These are phyloP conservation scores for Fusarium sp. DNA, from an alignment of 2,329 filamentous ascomycete species.

Conservation along the genomic window DNA sequence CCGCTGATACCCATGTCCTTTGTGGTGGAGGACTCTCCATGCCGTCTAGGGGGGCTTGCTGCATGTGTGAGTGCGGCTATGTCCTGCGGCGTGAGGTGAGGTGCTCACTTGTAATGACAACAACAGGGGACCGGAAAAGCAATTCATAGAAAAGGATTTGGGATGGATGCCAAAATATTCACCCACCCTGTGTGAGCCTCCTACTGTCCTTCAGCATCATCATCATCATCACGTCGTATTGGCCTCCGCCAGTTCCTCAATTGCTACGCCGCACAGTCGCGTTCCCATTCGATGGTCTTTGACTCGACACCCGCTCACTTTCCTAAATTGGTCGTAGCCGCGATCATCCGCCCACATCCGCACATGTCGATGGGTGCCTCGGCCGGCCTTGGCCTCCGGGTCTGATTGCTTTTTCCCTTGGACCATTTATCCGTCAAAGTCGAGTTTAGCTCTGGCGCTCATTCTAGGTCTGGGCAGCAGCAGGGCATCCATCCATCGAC, in stretches of 20 bases:
- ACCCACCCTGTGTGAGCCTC: conserved; percentile 26
- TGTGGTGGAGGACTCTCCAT: conserved; percentile 11
- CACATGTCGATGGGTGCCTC: conserved; percentile 20
- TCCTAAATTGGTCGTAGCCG: background rate
- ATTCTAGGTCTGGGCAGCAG: background rate
- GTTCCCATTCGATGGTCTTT: background rate
- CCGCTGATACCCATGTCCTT: conserved; percentile 8
- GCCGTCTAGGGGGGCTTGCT: background rate
- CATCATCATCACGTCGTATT: background rate
- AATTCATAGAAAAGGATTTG: background rate
- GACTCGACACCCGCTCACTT: background rate
- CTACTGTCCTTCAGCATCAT: background rate
- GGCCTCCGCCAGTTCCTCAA: conserved; percentile 9
- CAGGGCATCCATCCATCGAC: background rate
- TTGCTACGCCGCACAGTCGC: conserved; percentile 9
- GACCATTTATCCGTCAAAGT: background rate
- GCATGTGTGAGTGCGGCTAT: conserved; percentile 10
- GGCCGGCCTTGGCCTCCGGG: conserved; percentile 2
- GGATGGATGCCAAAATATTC: conserved; percentile 2
- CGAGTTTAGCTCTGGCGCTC: background rate
- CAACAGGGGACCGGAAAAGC: background rate
- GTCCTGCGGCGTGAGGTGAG: background rate
- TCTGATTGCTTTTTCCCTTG: background rate
- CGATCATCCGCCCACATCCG: conserved; percentile 9
- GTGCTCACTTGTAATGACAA: background rate